A percentile compares a stretch with the other conserved stretches of the same genome.
These are phyloP conservation scores for Kandelia obovata DNA, from an alignment of 345 rosid genomes.

Conservation along the genomic window DNA sequence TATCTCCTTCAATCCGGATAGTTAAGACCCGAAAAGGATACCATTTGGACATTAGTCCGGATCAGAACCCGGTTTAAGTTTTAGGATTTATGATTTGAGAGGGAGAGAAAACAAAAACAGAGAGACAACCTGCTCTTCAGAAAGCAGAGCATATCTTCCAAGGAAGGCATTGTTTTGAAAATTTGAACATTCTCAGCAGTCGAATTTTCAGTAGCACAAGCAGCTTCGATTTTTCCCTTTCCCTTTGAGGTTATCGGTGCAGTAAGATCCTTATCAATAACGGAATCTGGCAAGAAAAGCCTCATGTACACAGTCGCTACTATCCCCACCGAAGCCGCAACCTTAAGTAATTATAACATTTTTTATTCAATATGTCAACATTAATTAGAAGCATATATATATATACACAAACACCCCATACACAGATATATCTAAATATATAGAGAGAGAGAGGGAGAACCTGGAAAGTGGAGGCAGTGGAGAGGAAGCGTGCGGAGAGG, in stretches of 20 bases:
- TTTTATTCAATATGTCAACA: neutral
- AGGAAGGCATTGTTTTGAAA: slow-evolving; percentile 47
- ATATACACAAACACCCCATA: neutral
- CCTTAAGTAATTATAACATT: slow-evolving; percentile 25
- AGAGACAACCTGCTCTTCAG: slow-evolving; percentile 60
- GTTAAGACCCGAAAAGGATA: too few relatives aligned
- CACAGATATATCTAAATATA: neutral
- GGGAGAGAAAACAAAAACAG: too few relatives aligned
- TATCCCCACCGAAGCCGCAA: slow-evolving; percentile 48
- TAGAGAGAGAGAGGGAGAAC: slow-evolving; percentile 22
- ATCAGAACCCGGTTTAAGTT: too few relatives aligned
- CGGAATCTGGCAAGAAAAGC: slow-evolving; percentile 64
- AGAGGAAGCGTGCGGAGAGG: slow-evolving; percentile 71
- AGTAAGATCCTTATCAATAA: slow-evolving; percentile 24
- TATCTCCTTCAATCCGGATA: too few relatives aligned
- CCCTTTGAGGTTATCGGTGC: slow-evolving; percentile 43
- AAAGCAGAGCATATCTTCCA: slow-evolving; percentile 47
- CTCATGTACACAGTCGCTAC: slow-evolving; percentile 54
- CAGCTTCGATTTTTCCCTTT: slow-evolving; percentile 16
- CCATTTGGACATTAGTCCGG: too few relatives aligned
- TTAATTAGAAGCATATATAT: too few relatives aligned
- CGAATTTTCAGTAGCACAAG: slow-evolving; percentile 25
- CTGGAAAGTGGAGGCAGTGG: slow-evolving; percentile 72
- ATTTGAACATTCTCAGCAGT: slow-evolving; percentile 13
- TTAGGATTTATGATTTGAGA: too few relatives aligned